These are phyloP conservation scores for Globisporangium canariense DNA, from an alignment of 352 stramenopile genomes.

Conservation along the genomic window DNA sequence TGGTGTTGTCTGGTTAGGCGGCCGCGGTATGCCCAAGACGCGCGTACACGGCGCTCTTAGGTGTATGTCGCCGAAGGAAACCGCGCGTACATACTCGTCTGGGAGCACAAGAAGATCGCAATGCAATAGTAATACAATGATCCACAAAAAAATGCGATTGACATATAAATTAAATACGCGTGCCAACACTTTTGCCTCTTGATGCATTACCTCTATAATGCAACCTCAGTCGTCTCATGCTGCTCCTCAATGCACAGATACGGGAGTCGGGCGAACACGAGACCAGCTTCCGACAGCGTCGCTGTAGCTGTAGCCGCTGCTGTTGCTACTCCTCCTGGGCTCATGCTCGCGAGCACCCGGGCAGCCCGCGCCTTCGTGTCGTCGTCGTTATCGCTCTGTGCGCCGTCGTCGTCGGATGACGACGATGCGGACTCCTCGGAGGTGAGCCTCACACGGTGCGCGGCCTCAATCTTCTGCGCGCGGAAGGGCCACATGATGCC, in stretches of 20 bases:
- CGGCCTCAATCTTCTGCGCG: conserved; percentile 15
- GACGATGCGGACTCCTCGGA: background rate
- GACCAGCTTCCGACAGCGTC: background rate
- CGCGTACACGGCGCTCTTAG: background rate
- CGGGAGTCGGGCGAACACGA: conserved; percentile 6
- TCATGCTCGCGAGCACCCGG: background rate
- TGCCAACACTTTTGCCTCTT: background rate
- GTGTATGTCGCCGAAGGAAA: background rate
- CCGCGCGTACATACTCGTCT: background rate
- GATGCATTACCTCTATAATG: background rate
- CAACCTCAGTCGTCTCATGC: background rate
- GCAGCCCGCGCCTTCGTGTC: background rate
- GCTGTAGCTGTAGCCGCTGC: background rate
- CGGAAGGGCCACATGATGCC: conserved; percentile 63
- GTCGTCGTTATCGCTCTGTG: background rate
- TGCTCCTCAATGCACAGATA: conserved; percentile 3
- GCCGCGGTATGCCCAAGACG: background rate
- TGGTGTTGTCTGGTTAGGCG: background rate
- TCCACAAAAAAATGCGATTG: background rate
- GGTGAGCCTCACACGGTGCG: background rate
- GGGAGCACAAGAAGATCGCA: background rate
- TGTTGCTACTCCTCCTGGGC: background rate
- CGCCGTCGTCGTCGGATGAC: background rate
- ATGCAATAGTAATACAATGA: background rate
- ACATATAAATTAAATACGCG: background rate